These are phyloP conservation scores for Xylaria longipes DNA, from an alignment of 495 filamentous ascomycete genomes.

Conservation along the genomic window DNA sequence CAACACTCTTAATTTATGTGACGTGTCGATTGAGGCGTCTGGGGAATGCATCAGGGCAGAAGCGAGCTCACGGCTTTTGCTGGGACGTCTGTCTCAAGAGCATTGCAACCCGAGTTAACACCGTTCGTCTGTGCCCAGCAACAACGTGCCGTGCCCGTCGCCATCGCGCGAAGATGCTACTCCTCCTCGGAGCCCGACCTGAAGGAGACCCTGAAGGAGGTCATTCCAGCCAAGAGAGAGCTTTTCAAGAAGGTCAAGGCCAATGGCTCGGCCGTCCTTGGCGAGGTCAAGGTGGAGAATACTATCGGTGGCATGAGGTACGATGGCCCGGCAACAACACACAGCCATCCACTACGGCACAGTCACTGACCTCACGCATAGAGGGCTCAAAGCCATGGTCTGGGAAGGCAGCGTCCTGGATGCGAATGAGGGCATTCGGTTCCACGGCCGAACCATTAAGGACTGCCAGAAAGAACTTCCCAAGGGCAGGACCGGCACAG, in stretches of 20 bases:
- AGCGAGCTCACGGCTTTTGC: background rate
- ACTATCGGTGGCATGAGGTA: conserved; percentile 92
- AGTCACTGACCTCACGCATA: conserved; percentile 20
- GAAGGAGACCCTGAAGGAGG: conserved; percentile 79
- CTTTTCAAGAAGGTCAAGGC: conserved; percentile 89
- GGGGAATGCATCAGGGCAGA: background rate
- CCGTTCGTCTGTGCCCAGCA: conserved; percentile 26
- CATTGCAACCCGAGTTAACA: conserved; percentile 7
- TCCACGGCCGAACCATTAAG: conserved; percentile 97
- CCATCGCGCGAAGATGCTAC: conserved; percentile 55
- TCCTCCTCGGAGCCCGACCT: conserved; percentile 83
- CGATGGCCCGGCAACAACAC: background rate
- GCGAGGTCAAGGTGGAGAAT: conserved; percentile 93
- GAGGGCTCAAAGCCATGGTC: conserved; percentile 92
- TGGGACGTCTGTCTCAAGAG: background rate
- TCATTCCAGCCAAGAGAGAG: conserved; percentile 91
- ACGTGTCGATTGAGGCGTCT: background rate
- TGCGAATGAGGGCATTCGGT: conserved; percentile 95
- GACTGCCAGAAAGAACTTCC: conserved; percentile 94
- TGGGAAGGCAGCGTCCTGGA: conserved; percentile 99
- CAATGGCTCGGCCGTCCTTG: conserved; percentile 80
- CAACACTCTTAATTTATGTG: background rate
- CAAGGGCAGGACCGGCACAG: conserved; percentile 91
- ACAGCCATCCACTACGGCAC: background rate
- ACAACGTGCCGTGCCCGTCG: conserved; percentile 44